Base-by-base conservation (phyloP, 352 stramenopile genomes). In the Saprolegnia diclina region DNA sequence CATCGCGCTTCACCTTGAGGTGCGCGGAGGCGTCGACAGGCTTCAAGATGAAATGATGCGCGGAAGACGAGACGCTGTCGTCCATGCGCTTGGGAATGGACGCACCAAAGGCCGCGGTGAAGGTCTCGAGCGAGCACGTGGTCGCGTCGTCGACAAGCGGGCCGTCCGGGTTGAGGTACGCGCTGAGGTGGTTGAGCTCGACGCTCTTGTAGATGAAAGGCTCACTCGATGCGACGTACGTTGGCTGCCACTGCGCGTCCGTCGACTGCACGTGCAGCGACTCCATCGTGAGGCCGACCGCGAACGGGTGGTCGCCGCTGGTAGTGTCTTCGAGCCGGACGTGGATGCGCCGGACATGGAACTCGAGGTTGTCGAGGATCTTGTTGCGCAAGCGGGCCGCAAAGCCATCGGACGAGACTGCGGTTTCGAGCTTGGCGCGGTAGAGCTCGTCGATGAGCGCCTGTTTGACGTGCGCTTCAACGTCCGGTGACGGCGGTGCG, bases 181-280 rank as follows among this genome's bases (percentile, higher is more conserved):
- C 76, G 29, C 86, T 94, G 42, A 95, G 70, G 52, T 95, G 88
- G 68, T 95, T 94, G 35, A 95, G 74, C 72, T 94, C 85, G 16
- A 95, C 79, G 63, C 87, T 90, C 72, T 95, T 95, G 67, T 92
- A 95, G 65, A 95, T 94, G 0, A 87, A 81, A n/a, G 86, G 83
- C 56, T 93, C 88, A 44, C 81, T 89, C 71, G 72, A 92, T 56
- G 90, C 90, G 14, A 95, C 79, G 26, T 92, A 95, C 7, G 85
- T 89, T 1, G 85, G 83, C 65, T 94, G 86, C 88, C 88, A 95
- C 50, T 83, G 90, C 3, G 85, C 89, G 65, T 94, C 92, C 1
- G 88, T 95, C 4, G 88, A 95, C 82, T 95, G 71, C 11, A 32
- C 46, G 18, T 63, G 54, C 10, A 74, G 18, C 18, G 29, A 65